Evolutionary conservation across 257 asterid species (phyloP).

Genomic region (Ligustrum vulgare): DNA sequence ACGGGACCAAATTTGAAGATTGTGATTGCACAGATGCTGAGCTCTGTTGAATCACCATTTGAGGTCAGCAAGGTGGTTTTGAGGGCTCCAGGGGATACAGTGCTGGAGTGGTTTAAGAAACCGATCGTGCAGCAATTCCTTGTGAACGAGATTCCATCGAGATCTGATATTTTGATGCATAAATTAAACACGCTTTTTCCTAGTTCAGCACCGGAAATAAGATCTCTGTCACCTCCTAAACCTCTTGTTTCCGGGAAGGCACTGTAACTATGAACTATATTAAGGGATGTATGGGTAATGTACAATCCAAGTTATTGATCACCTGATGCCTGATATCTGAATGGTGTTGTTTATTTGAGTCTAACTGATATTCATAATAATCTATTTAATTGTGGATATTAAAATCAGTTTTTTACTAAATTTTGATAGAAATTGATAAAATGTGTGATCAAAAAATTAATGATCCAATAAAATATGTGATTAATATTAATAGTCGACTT

Average conservation of each 20-base stretch:
- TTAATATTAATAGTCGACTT: too few species aligned
- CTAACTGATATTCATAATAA: too few species aligned
- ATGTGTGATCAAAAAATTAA: too few species aligned
- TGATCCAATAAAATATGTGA: too few species aligned
- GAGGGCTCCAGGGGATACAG: constrained; percentile 95
- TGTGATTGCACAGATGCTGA: constrained; percentile 76
- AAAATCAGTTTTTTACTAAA: too few species aligned
- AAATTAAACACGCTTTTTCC: constrained; percentile 83
- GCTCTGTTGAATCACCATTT: constrained; percentile 84
- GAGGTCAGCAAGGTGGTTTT: constrained; percentile 96
- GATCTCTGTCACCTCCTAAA: constrained; percentile 86
- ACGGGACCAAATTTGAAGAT: constrained; percentile 95
- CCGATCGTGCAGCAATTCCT: constrained; percentile 95
- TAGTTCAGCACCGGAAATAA: constrained; percentile 94
- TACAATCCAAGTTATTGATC: constrained; percentile 1
- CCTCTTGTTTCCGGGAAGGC: constrained; percentile 60
- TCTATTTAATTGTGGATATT: too few species aligned
- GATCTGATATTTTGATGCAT: constrained; percentile 96
- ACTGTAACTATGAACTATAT: constrained; percentile 31
- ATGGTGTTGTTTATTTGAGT: not conserved
- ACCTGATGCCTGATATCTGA: not conserved
- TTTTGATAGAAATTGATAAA: too few species aligned
- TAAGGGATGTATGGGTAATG: constrained; percentile 20
- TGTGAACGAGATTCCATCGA: constrained; percentile 91
- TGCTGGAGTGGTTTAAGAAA: constrained; percentile 94